Base-by-base conservation (phyloP, 140 eudicot genomes). In the Oenanthe javanica region DNA sequence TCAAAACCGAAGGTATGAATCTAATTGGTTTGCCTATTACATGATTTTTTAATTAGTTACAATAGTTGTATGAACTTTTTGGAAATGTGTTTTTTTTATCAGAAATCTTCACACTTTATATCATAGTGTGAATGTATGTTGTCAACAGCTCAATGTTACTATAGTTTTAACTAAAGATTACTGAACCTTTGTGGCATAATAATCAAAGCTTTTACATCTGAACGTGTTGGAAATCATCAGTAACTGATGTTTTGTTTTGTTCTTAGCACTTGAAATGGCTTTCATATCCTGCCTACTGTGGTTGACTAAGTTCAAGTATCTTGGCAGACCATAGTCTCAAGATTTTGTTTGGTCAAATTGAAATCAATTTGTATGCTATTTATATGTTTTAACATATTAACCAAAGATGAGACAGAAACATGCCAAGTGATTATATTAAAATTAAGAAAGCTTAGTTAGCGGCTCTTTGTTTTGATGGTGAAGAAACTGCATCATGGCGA, bases 1-100 rank as follows among this genome's bases (percentile, higher is more conserved):
- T 79, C 97, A 48, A 90, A 79, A 88, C 92, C 90, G 49, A 89
- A 87, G 93, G 97, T 95, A 86, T 78, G 43, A 19, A 1, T 3
- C 51, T 6, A 63, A 12, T 61, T 42, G 71, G 64, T 25, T 71
- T 10, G 42, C 27, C 11, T 47, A 9, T 38, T 51, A 4, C 52
- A 0, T 31, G 40, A 70, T 54, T 42, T 54, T 15, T 38, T 47
- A 14, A 14, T 21, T n/a, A 19, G 50, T 42, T 46, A 40, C 3
- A 16, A 42, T 18, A 72, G 14, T 43, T 12, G 3, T 21, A 19
- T 43, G 76, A 71, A 40, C 38, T 5, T 19, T 72, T 2, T 16
- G 1, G 31, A 19, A 16, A 40, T 72, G 43, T 6, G 5, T 19
- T 72, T n/a, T n/a, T n/a, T n/a, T n/a, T 42, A 42, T 43, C 52